Evolutionary conservation across 2,329 filamentous ascomycete genomes (phyloP), one percentile per base, ranked within the genome.

Genomic region (Trichoderma harzianum): DNA sequence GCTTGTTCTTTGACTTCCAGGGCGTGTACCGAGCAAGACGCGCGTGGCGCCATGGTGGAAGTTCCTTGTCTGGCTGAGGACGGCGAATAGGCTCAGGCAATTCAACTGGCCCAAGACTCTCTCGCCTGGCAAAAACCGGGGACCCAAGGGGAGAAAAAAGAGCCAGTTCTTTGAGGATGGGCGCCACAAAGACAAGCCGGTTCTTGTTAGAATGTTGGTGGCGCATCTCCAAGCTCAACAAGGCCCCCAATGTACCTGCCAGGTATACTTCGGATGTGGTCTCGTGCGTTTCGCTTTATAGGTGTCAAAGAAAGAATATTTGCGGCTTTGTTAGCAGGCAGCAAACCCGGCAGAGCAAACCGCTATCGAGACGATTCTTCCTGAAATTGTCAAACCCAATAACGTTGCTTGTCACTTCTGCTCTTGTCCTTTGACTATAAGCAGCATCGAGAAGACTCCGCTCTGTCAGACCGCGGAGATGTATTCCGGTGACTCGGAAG

Each of bases 141-240:
- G 51, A 34, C 67, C 10, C 47, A 24, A 53, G 47, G 24, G 34
- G n/a, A 55, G 16, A 32, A 43, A 58, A 55, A 28, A 39, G 26
- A 47, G 18, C 24, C 36, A 34, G 39, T 55, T 47, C 28, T 68
- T n/a, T 36, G 28, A 30, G 39, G 43, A 47, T 63, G 70, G 53
- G 32, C 70, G 30, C 61, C 57, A 53, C 66, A 69, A 58, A 24
- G 47, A 26, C 51, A 58, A 58, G 55, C 24, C 30, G 32, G 63
- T 43, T 55, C 57, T 65, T 55, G 28, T 28, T 61, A 24, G 62
- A 67, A 30, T 55, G 70, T 72, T 72, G 63, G 70, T 72, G 70
- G 70, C 70, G 70, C 70, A 68, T 68, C 64, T 32, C 65, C 63
- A 63, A 68, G 55, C 69, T 61, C 24, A 62, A 12, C 36, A 39